Conservation (phyloP, 495 filamentous ascomycete genomes). For the Aspergillus baeticus region DNA sequence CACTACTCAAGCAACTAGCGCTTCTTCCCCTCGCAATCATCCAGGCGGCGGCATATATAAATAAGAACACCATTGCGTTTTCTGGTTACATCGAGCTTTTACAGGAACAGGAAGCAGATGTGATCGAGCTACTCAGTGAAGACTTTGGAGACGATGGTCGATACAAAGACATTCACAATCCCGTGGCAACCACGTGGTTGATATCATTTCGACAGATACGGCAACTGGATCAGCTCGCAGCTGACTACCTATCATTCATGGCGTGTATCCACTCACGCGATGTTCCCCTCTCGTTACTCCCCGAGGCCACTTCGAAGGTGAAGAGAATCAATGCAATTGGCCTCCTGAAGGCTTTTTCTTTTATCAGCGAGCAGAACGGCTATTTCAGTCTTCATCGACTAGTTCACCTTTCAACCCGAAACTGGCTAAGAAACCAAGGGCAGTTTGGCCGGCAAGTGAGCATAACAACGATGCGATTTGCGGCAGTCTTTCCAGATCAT, state of each 20-base stretch:
- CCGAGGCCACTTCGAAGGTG: slow-evolving; percentile 7
- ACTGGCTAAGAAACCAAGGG: slow-evolving; percentile 6
- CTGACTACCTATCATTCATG: slow-evolving; percentile 42
- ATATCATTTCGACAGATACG: slow-evolving; percentile 52
- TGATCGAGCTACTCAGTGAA: slow-evolving; percentile 42
- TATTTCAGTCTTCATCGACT: slow-evolving; percentile 21
- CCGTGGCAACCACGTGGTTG: slow-evolving; percentile 55
- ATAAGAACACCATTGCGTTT: slow-evolving; percentile 13
- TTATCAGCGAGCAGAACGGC: slow-evolving; percentile 13
- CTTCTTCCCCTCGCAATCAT: slow-evolving; percentile 3
- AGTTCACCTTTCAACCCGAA: slow-evolving; percentile 23
- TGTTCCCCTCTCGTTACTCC: slow-evolving; percentile 32
- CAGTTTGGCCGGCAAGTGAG: neutral
- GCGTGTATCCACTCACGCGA: slow-evolving; percentile 34
- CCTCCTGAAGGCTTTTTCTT: slow-evolving; percentile 23
- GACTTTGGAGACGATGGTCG: slow-evolving; percentile 44
- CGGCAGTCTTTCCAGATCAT: neutral
- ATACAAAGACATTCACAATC: slow-evolving; percentile 44
- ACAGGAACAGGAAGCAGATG: slow-evolving; percentile 36
- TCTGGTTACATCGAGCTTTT: slow-evolving; percentile 44
- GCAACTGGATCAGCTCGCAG: slow-evolving; percentile 25
- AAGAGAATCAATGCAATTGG: slow-evolving; percentile 18
- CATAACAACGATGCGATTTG: neutral
- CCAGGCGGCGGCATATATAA: slow-evolving; percentile 8
- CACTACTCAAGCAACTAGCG: slow-evolving; percentile 17